Conservation (phyloP, 805 yeast genomes). For the Scheffersomyces ergatensis region DNA sequence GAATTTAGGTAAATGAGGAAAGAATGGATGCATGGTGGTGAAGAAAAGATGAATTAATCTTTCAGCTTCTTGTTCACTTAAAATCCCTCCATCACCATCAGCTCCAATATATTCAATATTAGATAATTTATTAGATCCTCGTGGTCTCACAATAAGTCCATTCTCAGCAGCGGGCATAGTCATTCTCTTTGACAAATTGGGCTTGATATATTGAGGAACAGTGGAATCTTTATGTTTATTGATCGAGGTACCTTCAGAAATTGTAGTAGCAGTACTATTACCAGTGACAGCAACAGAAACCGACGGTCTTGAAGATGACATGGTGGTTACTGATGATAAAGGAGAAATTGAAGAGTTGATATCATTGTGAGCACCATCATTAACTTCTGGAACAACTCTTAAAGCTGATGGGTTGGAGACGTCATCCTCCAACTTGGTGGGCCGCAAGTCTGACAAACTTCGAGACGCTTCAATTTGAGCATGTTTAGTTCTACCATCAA, state of each 20-base stretch:
- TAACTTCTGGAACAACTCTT: not conserved
- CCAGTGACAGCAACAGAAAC: not conserved
- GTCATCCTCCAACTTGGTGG: too few relatives aligned
- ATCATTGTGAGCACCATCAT: not conserved
- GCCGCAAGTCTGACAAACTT: not conserved
- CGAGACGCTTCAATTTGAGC: conserved; percentile 38
- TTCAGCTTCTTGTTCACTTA: conserved; percentile 63
- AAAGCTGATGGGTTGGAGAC: not conserved
- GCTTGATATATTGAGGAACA: conserved; percentile 20
- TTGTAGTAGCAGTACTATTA: conserved; percentile 3
- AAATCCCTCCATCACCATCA: conserved; percentile 43
- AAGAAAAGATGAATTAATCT: conserved; percentile 61
- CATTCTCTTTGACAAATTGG: conserved; percentile 20
- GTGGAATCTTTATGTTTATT: not conserved
- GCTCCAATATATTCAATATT: conserved; percentile 67
- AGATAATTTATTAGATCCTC: conserved; percentile 45
- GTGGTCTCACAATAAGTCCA: conserved; percentile 43
- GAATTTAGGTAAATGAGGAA: conserved; percentile 80
- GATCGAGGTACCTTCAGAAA: too few relatives aligned
- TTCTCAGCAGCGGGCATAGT: conserved; percentile 44
- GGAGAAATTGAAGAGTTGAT: not conserved
- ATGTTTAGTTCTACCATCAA: conserved; percentile 50
- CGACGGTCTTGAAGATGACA: not conserved
- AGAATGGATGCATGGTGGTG: conserved; percentile 81
- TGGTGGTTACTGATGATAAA: not conserved